Percentiles rank a stretch among this genome's conserved stretches.
Evolutionary conservation across 345 rosid species (phyloP).

Genomic region (Camelina neglecta): DNA sequence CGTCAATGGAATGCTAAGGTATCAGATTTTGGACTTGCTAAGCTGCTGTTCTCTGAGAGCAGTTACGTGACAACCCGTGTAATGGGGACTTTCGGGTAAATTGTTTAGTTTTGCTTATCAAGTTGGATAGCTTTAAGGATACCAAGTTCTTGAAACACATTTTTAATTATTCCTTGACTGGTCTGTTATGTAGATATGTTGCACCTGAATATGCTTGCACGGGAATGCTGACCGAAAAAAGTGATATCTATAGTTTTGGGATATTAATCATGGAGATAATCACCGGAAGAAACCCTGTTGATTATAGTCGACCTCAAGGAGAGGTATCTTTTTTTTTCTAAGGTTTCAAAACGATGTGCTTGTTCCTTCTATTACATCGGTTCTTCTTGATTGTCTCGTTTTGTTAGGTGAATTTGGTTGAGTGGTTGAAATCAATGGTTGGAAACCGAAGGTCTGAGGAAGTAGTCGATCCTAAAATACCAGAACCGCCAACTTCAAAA

Average conservation of each 20-base stretch:
- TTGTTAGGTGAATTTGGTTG: constrained; percentile 88
- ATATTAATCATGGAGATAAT: constrained; percentile 91
- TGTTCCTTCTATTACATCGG: neutral
- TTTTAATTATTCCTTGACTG: constrained; percentile 15
- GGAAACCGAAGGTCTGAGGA: constrained; percentile 88
- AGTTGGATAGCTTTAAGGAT: neutral
- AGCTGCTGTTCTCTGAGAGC: constrained; percentile 79
- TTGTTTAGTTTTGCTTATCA: constrained; percentile 11
- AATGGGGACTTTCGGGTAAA: constrained; percentile 97
- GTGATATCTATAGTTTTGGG: constrained; percentile 94
- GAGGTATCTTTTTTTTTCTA: constrained; percentile 53
- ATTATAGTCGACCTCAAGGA: constrained; percentile 83
- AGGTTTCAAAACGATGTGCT: neutral
- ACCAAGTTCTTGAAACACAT: neutral
- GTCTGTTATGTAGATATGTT: constrained; percentile 63
- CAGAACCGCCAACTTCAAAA: constrained; percentile 82
- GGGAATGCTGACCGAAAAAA: constrained; percentile 93
- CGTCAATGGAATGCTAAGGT: constrained; percentile 88
- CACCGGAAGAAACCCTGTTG: constrained; percentile 89
- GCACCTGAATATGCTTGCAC: constrained; percentile 99
- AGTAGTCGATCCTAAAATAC: constrained; percentile 86
- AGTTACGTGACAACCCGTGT: constrained; percentile 93
- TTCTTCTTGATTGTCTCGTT: constrained; percentile 11
- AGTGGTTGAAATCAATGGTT: constrained; percentile 90
- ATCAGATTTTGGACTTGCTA: constrained; percentile 98